Base-by-base conservation (phyloP, 2,329 filamentous ascomycete species). In the Alternaria alternata region DNA sequence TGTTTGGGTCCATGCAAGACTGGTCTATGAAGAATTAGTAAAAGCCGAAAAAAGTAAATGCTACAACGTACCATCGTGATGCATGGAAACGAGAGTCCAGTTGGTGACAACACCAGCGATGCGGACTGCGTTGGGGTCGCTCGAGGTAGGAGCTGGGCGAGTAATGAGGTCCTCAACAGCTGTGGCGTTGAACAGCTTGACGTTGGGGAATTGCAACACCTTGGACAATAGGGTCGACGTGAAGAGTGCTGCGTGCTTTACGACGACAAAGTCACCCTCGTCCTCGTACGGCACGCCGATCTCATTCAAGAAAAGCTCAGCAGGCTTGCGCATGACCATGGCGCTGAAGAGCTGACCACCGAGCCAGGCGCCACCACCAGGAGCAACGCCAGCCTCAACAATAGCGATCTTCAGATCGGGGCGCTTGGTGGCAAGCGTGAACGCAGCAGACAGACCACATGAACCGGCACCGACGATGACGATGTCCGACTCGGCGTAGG, bases 141-240 rank as follows among this genome's bases (percentile, higher is more conserved):
- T 79, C 12, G 64, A 26, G 1, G 72, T 75, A 4, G 75, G 75
- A 36, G 72, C 70, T 5, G 87, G 87, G 44, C 93, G 91, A 20
- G 93, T 97, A 80, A 97, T 94, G 64, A 97, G 84, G 74, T 97
- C 93, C 82, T 97, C 94, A 43, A 97, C 93, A 20, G 91, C 86
- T 36, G 94, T 97, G 38, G 93, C 93, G 78, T 97, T 97, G 88
- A 97, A 97, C 64, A 97, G 88, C 87, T 97, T 97, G 75, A 97
- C 87, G 80, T 97, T 97, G 65, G 92, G 91, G 83, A 96, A 91
- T 61, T 86, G 81, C 52, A 97, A 84, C 9, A 97, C 93, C 81
- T 91, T 91, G 76, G 89, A 90, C 72, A 97, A 83, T 60, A 97
- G 84, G 26, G 93, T 97, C 61, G 90, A 92, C 32, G 93, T 97